Evolutionary conservation across 139 green algal genomes (phyloP).

Genomic region (Zygnema cylindricum): DNA sequence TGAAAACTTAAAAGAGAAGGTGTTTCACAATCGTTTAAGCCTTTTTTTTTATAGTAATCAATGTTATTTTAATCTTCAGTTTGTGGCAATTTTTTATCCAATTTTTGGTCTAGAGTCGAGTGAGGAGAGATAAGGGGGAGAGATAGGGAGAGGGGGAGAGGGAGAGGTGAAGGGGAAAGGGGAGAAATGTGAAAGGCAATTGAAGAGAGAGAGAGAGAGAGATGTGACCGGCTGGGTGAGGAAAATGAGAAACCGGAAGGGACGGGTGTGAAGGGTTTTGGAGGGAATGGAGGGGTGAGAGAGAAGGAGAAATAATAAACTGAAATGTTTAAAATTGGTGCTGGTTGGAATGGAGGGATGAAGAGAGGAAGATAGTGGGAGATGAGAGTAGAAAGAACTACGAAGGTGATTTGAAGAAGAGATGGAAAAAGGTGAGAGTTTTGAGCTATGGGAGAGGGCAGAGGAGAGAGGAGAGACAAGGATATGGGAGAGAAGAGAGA

Average conservation of each 20-base stretch:
- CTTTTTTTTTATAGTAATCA: no score
- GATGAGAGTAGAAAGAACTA: neutral
- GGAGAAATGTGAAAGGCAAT: neutral
- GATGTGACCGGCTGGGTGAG: no score
- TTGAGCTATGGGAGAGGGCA: neutral
- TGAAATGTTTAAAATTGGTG: neutral
- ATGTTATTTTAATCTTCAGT: no score
- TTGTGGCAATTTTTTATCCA: no score
- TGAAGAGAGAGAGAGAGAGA: neutral
- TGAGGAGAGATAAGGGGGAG: no score
- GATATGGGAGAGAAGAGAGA: neutral
- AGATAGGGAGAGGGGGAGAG: neutral
- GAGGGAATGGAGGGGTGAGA: neutral
- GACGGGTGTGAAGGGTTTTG: neutral
- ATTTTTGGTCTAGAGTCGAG: no score
- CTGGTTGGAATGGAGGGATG: neutral
- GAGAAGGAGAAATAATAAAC: neutral
- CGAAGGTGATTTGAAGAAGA: neutral
- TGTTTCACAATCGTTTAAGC: no score
- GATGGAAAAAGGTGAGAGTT: neutral
- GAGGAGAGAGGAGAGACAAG: neutral
- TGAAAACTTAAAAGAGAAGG: no score
- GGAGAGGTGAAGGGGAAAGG: neutral
- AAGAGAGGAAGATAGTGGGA: neutral
- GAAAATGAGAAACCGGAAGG: neutral